Base-by-base conservation (phyloP, 1,284 basidiomycete species). In the Vanrija sp. region DNA sequence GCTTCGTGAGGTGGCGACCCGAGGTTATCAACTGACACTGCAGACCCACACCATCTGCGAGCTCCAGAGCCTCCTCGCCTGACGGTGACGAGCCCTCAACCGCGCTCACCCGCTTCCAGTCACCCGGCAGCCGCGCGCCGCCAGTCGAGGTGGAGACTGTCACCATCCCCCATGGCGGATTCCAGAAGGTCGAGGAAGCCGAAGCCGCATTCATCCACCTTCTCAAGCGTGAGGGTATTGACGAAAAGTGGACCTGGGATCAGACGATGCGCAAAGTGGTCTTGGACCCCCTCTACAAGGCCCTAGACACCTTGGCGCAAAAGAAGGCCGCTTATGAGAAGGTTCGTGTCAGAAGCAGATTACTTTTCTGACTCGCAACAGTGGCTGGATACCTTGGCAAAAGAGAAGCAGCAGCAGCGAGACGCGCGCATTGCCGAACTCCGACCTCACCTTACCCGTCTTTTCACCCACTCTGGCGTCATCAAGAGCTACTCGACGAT, bases 261-360 rank as follows among this genome's bases (percentile, higher is more conserved):
- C 86, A 91, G 78, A 93, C 94, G 46, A 96, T 98, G 89, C 85
- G 95, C 67, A 88, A 89, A 65, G 92, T 96, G 75, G 94, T 99
- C 77, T 97, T 93, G 65, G 95, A 98, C 79, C 94, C 96, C 39
- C 78, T 97, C 63, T 98, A 97, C 80, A 96, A 94, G 79, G 88
- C 92, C 48, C 81, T 98, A 58, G 91, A 90, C 71, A 91, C 89
- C 45, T 81, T 98, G 49, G 89, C 91, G 4, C 92, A 98, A 78
- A 94, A 95, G 79, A 98, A 97, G 78, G 81, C 86, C 46, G 86
- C 87, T 46, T 99, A 87, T 83, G 88, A 92, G 74, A 93, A 92
- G 83, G 91, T 90, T 49, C 42, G 81, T 57, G 19, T n/a, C 7
- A 34, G 34, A 34, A 34, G 28, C 15, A 14, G 21, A 5, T 8